phyloP scores from a whole-genome alignment of 2,329 filamentous ascomycete genomes.

The Massarina eburnea region DNA sequence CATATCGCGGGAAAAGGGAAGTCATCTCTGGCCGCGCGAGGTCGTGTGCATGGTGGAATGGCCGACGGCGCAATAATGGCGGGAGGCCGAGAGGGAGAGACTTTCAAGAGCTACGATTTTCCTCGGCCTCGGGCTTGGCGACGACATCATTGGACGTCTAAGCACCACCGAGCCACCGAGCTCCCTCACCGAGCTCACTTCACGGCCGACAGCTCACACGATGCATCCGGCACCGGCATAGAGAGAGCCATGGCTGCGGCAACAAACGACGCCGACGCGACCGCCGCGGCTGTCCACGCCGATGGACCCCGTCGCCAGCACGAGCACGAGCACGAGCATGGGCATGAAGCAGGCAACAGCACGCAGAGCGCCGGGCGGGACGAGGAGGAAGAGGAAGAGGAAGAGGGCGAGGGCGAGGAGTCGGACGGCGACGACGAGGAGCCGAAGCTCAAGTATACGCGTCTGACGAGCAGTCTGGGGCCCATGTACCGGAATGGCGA shows the following conservation, averaged over 20 bases:
- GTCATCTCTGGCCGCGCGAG: slow-evolving; percentile 25
- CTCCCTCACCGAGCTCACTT: slow-evolving; percentile 18
- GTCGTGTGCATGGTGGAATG: slow-evolving; percentile 20
- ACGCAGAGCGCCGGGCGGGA: slow-evolving; percentile 24
- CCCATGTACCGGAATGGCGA: slow-evolving; percentile 91
- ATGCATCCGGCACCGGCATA: slow-evolving; percentile 35
- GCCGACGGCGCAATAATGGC: too few relatives aligned
- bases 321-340: slow-evolving; percentile 45
- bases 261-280: slow-evolving; percentile 32
- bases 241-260: slow-evolving; percentile 46
- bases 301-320: slow-evolving; percentile 49
- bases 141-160: slow-evolving; percentile 30
- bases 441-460: slow-evolving; percentile 88
- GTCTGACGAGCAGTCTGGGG: slow-evolving; percentile 77
- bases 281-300: slow-evolving; percentile 47
- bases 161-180: slow-evolving; percentile 22
- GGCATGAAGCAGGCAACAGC: slow-evolving; percentile 22
- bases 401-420: slow-evolving; percentile 54
- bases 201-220: slow-evolving; percentile 29
- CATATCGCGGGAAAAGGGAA: slow-evolving; percentile 18
- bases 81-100: too few relatives aligned
- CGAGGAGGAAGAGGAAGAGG: slow-evolving; percentile 48
- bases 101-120: too few relatives aligned
- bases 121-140: slow-evolving; percentile 27
- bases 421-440: slow-evolving; percentile 90